phyloP scores from a whole-genome alignment of 768 basidiomycete genomes.

The Rhizopogon salebrosus region DNA sequence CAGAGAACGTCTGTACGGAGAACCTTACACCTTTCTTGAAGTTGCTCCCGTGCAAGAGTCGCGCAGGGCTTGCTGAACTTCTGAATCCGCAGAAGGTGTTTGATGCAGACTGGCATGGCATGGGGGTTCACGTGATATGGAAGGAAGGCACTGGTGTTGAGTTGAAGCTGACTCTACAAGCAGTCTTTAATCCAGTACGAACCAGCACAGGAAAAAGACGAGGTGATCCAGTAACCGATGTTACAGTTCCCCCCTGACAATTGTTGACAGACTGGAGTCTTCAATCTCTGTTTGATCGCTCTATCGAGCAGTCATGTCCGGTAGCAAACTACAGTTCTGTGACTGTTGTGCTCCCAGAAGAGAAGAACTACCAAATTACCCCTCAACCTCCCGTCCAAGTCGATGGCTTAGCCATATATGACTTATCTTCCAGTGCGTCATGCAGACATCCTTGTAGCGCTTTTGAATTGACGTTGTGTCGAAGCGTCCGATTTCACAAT shows the following conservation, averaged over 20 bases:
- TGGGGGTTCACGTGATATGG: slow-evolving; percentile 75
- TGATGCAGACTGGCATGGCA: slow-evolving; percentile 88
- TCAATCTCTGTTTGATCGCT: slow-evolving; percentile 58
- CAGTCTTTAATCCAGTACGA: slow-evolving; percentile 76
- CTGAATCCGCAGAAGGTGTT: slow-evolving; percentile 85
- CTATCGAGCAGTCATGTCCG: slow-evolving; percentile 61
- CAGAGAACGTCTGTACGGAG: slow-evolving; percentile 93
- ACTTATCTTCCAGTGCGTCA: slow-evolving; percentile 41
- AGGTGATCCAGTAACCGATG: slow-evolving; percentile 37
- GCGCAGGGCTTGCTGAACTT: slow-evolving; percentile 77
- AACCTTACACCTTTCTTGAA: slow-evolving; percentile 96
- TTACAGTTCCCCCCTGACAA: slow-evolving; percentile 2
- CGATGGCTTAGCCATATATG: slow-evolving; percentile 40
- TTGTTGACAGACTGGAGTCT: slow-evolving; percentile 68
- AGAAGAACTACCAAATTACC: slow-evolving; percentile 37
- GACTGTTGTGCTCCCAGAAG: slow-evolving; percentile 40
- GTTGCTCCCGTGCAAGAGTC: slow-evolving; percentile 87
- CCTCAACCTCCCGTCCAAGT: slow-evolving; percentile 45
- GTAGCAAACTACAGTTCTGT: slow-evolving; percentile 60
- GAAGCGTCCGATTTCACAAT: slow-evolving; percentile 6
- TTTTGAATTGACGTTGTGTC: neutral
- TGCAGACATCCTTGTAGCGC: neutral
- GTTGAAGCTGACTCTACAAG: slow-evolving; percentile 64
- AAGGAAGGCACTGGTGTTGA: slow-evolving; percentile 51
- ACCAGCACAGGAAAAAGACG: slow-evolving; percentile 41